Conservation (phyloP, 1,284 basidiomycete species). For the Athelia sp. region DNA sequence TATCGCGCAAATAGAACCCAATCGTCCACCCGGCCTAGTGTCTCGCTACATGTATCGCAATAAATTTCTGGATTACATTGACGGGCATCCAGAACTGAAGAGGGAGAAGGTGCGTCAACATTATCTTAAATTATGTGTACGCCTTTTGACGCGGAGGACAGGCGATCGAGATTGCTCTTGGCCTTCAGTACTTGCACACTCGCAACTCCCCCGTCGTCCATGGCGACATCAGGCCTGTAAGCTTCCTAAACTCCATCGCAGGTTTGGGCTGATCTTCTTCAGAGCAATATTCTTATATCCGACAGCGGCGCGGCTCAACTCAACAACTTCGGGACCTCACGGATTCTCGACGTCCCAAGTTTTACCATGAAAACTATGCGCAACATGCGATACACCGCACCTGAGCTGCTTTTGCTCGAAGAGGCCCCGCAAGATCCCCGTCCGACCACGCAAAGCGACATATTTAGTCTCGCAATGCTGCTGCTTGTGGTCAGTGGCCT, state of each 20-base stretch:
- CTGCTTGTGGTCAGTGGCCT: constrained; percentile 16
- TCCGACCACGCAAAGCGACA: constrained; percentile 13
- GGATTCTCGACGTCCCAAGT: constrained; percentile 13
- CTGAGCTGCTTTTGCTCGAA: constrained; percentile 13
- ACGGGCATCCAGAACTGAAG: neutral
- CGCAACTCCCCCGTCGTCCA: constrained; percentile 10
- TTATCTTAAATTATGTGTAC: neutral
- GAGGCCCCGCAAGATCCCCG: constrained; percentile 3
- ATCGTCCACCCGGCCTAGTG: neutral
- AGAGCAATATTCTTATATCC: constrained; percentile 20
- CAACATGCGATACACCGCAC: constrained; percentile 19
- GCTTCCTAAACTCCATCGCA: neutral
- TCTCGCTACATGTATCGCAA: neutral
- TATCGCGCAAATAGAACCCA: neutral
- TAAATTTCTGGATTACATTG: neutral
- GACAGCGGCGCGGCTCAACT: constrained; percentile 13
- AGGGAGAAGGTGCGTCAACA: neutral
- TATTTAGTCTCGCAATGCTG: constrained; percentile 20
- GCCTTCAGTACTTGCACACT: constrained; percentile 2
- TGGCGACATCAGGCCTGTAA: constrained; percentile 13
- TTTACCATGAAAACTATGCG: constrained; percentile 19
- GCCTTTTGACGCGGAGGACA: neutral
- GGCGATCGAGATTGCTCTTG: neutral
- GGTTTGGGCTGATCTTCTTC: neutral
- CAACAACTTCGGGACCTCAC: constrained; percentile 16